A percentile compares a stretch with the other conserved stretches of the same genome.
These are phyloP conservation scores for Boletellus deceptivus DNA, from an alignment of 1,284 basidiomycete species.

Conservation along the genomic window DNA sequence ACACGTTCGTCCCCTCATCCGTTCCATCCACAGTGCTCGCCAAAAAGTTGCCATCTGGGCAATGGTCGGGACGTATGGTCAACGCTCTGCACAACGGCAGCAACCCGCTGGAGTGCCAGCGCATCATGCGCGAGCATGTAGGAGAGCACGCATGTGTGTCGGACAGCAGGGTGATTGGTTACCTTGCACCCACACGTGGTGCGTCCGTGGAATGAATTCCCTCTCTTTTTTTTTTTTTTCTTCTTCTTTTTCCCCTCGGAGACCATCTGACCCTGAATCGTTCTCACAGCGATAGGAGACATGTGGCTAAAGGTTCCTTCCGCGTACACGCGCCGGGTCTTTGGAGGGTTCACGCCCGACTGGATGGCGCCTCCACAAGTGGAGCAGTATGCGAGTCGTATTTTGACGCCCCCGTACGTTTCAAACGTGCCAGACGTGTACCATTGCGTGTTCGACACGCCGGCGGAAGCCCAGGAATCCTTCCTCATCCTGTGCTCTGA, in stretches of 20 bases:
- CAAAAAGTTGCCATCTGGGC: conserved; percentile 35
- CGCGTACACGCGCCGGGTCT: conserved; percentile 52
- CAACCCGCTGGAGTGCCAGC: conserved; percentile 46
- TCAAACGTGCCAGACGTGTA: conserved; percentile 51
- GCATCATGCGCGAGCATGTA: conserved; percentile 52
- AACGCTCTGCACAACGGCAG: conserved; percentile 58
- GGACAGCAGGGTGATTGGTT: conserved; percentile 59
- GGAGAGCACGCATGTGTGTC: conserved; percentile 49
- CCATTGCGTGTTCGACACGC: conserved; percentile 37
- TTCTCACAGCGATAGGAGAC: conserved; percentile 56
- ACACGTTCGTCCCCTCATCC: conserved; percentile 12
- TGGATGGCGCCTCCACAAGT: conserved; percentile 43
- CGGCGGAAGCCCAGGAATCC: conserved; percentile 18
- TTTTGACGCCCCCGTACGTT: conserved; percentile 60
- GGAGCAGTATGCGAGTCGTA: conserved; percentile 44
- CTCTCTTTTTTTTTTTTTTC: not conserved
- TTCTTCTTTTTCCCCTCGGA: not conserved
- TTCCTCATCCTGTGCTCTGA: conserved; percentile 56
- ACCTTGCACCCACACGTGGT: conserved; percentile 67
- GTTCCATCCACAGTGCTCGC: conserved; percentile 45
- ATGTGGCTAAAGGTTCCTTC: conserved; percentile 61
- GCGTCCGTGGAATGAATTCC: conserved; percentile 12
- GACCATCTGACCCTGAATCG: conserved; percentile 23
- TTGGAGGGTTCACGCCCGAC: conserved; percentile 47
- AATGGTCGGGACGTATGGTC: conserved; percentile 44